These are phyloP conservation scores for Calonectria pseudoreteaudii DNA, from an alignment of 2,329 filamentous ascomycete genomes.

Conservation along the genomic window DNA sequence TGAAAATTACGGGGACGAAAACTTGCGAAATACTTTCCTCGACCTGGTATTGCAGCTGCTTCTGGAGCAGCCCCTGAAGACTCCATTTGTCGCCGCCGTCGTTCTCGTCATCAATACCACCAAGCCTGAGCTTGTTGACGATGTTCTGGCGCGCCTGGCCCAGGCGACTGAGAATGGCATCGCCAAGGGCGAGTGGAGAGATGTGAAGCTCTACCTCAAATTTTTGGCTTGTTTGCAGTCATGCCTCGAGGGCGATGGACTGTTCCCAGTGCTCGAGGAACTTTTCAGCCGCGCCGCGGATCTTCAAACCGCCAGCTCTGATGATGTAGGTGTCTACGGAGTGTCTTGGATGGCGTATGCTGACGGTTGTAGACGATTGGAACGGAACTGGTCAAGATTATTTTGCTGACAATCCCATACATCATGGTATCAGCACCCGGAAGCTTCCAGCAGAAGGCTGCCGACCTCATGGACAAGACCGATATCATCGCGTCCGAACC, in stretches of 20 bases:
- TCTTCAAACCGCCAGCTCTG: constrained; percentile 90
- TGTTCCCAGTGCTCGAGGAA: constrained; percentile 88
- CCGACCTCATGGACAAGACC: constrained; percentile 89
- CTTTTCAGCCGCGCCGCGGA: constrained; percentile 94
- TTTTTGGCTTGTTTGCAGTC: constrained; percentile 89
- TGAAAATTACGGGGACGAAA: constrained; percentile 88
- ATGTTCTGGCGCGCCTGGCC: constrained; percentile 75
- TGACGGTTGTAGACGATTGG: constrained; percentile 66
- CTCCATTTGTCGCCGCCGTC: constrained; percentile 91
- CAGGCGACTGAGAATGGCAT: constrained; percentile 75
- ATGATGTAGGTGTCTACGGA: constrained; percentile 75
- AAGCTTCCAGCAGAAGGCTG: constrained; percentile 78
- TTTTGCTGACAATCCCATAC: constrained; percentile 94
- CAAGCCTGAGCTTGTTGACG: constrained; percentile 78
- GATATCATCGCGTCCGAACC: constrained; percentile 93
- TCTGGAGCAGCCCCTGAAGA: constrained; percentile 95
- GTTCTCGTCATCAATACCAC: constrained; percentile 83
- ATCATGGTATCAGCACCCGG: constrained; percentile 79
- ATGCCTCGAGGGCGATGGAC: constrained; percentile 83
- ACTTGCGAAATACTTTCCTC: constrained; percentile 79
- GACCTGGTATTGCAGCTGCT: constrained; percentile 81
- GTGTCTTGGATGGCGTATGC: not conserved
- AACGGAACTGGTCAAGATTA: constrained; percentile 95
- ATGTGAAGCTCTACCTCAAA: constrained; percentile 90
- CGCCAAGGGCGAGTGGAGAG: constrained; percentile 82